phyloP scores from a whole-genome alignment of 1,284 basidiomycete species.

The Moesziomyces sp. region DNA sequence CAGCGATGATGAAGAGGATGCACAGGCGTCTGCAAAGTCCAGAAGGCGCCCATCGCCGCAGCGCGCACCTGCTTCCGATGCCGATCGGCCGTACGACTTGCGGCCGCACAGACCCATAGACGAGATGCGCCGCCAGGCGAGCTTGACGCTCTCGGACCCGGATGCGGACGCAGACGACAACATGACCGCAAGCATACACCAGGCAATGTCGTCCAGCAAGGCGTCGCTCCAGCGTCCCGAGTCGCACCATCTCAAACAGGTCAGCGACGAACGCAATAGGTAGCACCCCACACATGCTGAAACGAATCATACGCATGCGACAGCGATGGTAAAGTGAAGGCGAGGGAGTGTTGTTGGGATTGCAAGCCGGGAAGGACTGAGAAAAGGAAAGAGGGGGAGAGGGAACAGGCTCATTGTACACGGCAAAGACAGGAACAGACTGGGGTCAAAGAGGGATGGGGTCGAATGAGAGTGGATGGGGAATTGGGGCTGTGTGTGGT shows the following conservation, averaged over 20 bases:
- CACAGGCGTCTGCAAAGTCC: constrained; percentile 10
- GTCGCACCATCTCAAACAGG: constrained; percentile 30
- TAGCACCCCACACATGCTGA: neutral
- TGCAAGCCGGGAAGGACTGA: neutral
- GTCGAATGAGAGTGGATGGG: too few species aligned
- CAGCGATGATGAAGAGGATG: constrained; percentile 22
- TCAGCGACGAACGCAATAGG: constrained; percentile 12
- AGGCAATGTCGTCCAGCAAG: constrained; percentile 10
- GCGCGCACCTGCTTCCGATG: neutral
- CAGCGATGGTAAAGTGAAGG: neutral
- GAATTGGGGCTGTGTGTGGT: too few species aligned
- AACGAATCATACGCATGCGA: neutral
- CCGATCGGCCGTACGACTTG: constrained; percentile 35
- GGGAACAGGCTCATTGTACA: neutral
- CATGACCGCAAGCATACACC: constrained; percentile 5
- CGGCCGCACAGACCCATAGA: constrained; percentile 23
- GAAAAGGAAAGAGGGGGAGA: neutral
- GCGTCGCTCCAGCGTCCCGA: constrained; percentile 22
- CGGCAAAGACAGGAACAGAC: neutral
- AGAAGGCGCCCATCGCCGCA: constrained; percentile 22
- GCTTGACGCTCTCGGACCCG: constrained; percentile 22
- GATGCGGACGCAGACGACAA: constrained; percentile 25
- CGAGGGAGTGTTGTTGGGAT: constrained; percentile 20
- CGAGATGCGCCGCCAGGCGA: constrained; percentile 38
- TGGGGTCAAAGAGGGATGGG: neutral